Evolutionary conservation across 2,329 filamentous ascomycete species (phyloP).

Genomic region (Paecilomyces fulvus): DNA sequence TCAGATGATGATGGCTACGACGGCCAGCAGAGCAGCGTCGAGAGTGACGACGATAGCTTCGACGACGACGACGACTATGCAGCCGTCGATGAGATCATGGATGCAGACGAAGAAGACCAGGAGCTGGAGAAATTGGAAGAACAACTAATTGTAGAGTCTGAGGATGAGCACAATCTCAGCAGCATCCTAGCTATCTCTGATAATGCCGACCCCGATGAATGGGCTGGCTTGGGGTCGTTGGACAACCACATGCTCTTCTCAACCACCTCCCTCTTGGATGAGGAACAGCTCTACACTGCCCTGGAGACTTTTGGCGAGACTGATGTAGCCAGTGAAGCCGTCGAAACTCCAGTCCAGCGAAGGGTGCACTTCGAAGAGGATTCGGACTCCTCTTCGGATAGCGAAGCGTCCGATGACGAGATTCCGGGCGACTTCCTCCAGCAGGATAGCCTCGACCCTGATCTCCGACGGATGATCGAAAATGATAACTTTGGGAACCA

Average conservation of each 20-base stretch:
- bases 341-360: conserved; percentile 41
- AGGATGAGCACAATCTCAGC: conserved; percentile 22
- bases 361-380: conserved; percentile 64
- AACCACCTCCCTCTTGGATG: conserved; percentile 34
- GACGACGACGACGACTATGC: conserved; percentile 59
- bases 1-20: conserved; percentile 25
- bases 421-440: conserved; percentile 73
- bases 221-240: conserved; percentile 47
- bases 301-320: conserved; percentile 32
- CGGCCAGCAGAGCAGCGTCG: conserved; percentile 20
- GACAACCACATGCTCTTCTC: conserved; percentile 34
- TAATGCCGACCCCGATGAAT: conserved; percentile 27
- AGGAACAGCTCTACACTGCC: conserved; percentile 32
- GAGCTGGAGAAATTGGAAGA: conserved; percentile 72
- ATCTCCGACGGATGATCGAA: conserved; percentile 66
- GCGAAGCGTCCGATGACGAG: conserved; percentile 46
- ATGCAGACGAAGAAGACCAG: conserved; percentile 71
- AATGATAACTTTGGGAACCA: conserved; percentile 41
- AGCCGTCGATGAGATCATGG: conserved; percentile 69
- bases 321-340: conserved; percentile 25
- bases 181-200: conserved; percentile 16
- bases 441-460: conserved; percentile 63
- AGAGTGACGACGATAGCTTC: conserved; percentile 36
- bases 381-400: conserved; percentile 57
- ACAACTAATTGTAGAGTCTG: conserved; percentile 54